Evolutionary conservation across 805 yeast species (phyloP), one percentile per base, ranked within the genome.

Genomic region (Starmerella bombi): DNA sequence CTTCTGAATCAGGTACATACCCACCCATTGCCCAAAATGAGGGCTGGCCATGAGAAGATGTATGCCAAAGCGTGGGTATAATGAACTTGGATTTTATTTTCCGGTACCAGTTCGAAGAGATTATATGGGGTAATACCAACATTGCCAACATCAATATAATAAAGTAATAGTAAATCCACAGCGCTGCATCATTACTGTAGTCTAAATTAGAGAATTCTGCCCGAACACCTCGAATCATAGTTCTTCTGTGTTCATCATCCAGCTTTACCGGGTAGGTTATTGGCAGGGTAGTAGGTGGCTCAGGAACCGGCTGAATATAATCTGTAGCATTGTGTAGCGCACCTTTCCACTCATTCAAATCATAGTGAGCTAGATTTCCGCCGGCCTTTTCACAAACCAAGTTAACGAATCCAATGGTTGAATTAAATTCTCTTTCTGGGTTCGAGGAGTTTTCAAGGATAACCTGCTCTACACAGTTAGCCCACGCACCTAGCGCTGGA

Each of bases 401-500:
- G 17, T 45, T 45, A 3, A 16, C 41, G n/a, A 34, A 45, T 10
- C 30, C 25, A 2, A 36, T 25, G 20, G 36, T 28, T 3, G 5
- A 17, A 9, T 19, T 7, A n/a, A 36, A 35, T 5, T 19, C 10
- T n/a, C 10, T 1, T 6, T 17, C 25, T 10, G 10, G 27, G 12
- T 28, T 22, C 14, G n/a, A 9, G 12, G 35, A n/a, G 21, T 15
- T n/a, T 15, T 38, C 42, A 2, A 17, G 14, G 10, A 38, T 2
- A 2, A 40, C 44, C 25, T 41, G 34, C 12, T 40, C 27, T 4
- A 46, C 41, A 20, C 50, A 46, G 17, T 33, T 20, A 9, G 44
- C 43, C 50, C 50, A 46, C 4, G 50, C 16, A 2, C 50, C 50
- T 4, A 37, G 7, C 10, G 50, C 50, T 3, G 50, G 50, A 21